Evolutionary conservation across 768 basidiomycete species (phyloP), one percentile per base, ranked within the genome.

Genomic region (Gelatoporia subvermispora): DNA sequence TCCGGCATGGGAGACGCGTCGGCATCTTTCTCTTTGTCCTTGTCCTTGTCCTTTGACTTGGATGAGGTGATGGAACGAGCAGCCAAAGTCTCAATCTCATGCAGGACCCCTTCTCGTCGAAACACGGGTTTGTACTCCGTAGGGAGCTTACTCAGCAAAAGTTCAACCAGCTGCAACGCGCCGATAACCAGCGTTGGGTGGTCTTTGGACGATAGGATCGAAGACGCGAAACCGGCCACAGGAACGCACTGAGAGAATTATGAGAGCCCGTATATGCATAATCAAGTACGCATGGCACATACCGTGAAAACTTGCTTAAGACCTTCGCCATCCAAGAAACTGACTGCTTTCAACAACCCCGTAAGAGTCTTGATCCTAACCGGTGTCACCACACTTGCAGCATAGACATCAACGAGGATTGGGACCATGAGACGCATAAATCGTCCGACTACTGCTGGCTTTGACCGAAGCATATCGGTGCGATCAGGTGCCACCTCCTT

Each of bases 361-460:
- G 84, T 88, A 53, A 98, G 72, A 0, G 93, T 91, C 71, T 95
- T 94, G 37, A 88, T 80, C 50, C 96, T 78, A 10, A 98, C 84
- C 2, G 89, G 82, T 0, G 85, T 81, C 42, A 85, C 83, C 22
- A 98, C 94, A 64, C 92, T 96, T 24, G 96, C 95, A n/a, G 94
- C 88, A 67, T 97, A 98, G n/a, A 99, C 94, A 59, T 98, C 96
- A 50, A 98, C 85, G 47, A 99, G 77, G 47, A 96, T 92, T 1
- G 96, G 96, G 0, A 97, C 84, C 59, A 93, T 82, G 28, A 95
- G 72, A 41, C 82, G 80, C 79, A 94, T 89, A 67, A 93, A 98
- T 15, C 83, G 79, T 17, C 79, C 82, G 42, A 94, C 85, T 22
- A 91, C 81, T n/a, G 71, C 74, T 20, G 85, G 78, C 51, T 86